Evolutionary conservation across 768 basidiomycete genomes (phyloP).

Genomic region (Austroboletus festivus): DNA sequence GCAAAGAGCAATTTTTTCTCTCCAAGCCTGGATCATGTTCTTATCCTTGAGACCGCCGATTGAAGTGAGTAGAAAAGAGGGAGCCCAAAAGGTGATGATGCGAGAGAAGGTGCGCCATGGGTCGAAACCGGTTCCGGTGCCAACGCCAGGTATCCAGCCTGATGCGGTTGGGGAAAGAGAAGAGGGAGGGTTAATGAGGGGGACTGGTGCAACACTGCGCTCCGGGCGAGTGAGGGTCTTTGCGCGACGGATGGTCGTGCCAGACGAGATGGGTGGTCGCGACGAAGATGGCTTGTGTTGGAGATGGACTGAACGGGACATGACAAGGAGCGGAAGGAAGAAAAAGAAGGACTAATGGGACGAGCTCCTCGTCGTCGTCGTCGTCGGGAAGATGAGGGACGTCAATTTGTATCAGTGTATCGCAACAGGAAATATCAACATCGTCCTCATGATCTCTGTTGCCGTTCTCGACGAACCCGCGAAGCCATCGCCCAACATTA

Average conservation of each 20-base stretch:
- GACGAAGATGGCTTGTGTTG: constrained; percentile 18
- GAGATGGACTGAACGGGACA: constrained; percentile 25
- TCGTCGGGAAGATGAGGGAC: neutral
- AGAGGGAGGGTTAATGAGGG: constrained; percentile 83
- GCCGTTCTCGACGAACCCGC: neutral
- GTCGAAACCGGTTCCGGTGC: constrained; percentile 34
- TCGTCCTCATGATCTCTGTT: no score
- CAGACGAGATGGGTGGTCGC: constrained; percentile 50
- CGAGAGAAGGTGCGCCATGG: constrained; percentile 83
- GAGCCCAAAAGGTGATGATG: constrained; percentile 89
- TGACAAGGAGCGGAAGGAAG: constrained; percentile 1
- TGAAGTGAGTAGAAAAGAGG: constrained; percentile 66
- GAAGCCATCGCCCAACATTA: no score
- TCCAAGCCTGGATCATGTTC: constrained; percentile 85
- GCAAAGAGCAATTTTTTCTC: constrained; percentile 94
- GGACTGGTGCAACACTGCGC: constrained; percentile 88
- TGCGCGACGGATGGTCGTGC: constrained; percentile 72
- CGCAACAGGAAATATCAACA: no score
- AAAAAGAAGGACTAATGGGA: neutral
- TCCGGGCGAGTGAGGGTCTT: constrained; percentile 98
- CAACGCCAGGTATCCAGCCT: constrained; percentile 36
- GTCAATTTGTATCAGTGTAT: no score
- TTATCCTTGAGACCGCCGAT: constrained; percentile 81
- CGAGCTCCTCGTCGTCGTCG: neutral
- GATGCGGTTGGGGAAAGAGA: constrained; percentile 37